A percentile compares a stretch with the other conserved stretches of the same genome.
Conservation (phyloP, 2,329 filamentous ascomycete species). For the Arthrinium puccinioides region DNA sequence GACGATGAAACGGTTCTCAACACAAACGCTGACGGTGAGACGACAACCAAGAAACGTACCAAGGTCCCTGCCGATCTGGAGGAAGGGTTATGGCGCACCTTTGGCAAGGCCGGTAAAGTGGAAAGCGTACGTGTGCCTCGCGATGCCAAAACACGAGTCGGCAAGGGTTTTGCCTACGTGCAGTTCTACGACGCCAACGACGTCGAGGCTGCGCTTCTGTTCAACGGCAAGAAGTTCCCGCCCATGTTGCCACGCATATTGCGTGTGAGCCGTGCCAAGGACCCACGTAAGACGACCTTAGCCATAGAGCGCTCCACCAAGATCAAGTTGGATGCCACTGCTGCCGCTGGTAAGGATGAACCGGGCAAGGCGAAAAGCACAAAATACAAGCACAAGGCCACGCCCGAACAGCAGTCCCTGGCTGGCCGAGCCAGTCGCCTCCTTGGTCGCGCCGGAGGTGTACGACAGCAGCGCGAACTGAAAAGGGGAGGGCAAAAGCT, state of each 20-base stretch:
- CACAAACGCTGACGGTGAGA: constrained; percentile 57
- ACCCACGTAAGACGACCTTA: constrained; percentile 51
- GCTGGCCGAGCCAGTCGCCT: constrained; percentile 69
- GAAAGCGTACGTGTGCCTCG: constrained; percentile 91
- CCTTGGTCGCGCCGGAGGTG: constrained; percentile 61
- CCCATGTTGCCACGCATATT: constrained; percentile 86
- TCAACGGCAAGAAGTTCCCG: constrained; percentile 87
- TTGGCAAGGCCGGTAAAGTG: constrained; percentile 70
- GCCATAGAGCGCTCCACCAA: constrained; percentile 43
- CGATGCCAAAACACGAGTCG: constrained; percentile 82
- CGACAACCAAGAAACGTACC: constrained; percentile 64
- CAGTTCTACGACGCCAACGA: constrained; percentile 86
- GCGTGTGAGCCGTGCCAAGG: constrained; percentile 81
- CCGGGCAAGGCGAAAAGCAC: constrained; percentile 29
- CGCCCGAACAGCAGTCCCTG: constrained; percentile 61
- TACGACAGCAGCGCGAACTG: constrained; percentile 31
- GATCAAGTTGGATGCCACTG: constrained; percentile 22
- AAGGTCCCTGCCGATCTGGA: constrained; percentile 78
- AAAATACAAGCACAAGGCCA: constrained; percentile 63
- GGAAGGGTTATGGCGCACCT: constrained; percentile 84
- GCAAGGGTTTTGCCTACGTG: constrained; percentile 96
- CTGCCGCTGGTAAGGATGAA: constrained; percentile 12
- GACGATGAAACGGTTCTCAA: constrained; percentile 76
- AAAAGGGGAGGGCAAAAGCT: constrained; percentile 17
- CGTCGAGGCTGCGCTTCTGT: constrained; percentile 83